Evolutionary conservation across 352 stramenopile species (phyloP).

Genomic region (Globisporangium perplexum): DNA sequence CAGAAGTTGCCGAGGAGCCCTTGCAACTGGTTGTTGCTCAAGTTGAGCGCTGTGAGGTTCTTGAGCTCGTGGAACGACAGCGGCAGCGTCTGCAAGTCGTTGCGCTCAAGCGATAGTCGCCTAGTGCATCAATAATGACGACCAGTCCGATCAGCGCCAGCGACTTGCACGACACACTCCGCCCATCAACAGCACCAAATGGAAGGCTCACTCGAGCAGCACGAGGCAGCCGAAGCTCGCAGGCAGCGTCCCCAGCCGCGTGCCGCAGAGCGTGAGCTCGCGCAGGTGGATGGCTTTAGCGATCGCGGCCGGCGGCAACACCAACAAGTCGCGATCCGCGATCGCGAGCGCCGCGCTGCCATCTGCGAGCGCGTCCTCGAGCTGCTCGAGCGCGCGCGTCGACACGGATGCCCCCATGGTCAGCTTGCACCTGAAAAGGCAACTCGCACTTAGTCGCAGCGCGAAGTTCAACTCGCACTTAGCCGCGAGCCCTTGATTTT

Average conservation of each 20-base stretch:
- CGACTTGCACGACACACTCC: no score
- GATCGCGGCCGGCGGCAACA: slow-evolving; percentile 36
- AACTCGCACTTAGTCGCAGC: not conserved
- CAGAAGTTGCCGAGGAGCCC: slow-evolving; percentile 50
- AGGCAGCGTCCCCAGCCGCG: slow-evolving; percentile 26
- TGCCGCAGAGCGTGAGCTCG: slow-evolving; percentile 32
- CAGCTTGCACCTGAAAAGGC: no score
- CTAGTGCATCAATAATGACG: slow-evolving; percentile 9
- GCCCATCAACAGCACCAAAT: no score
- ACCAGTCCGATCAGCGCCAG: not conserved
- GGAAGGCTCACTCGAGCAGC: slow-evolving; percentile 33
- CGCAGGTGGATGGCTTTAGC: slow-evolving; percentile 34
- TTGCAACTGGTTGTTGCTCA: slow-evolving; percentile 39
- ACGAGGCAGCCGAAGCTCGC: slow-evolving; percentile 47
- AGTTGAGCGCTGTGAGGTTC: slow-evolving; percentile 27
- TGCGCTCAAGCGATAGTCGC: slow-evolving; percentile 39
- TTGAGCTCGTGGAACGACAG: slow-evolving; percentile 46
- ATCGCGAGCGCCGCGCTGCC: slow-evolving; percentile 21
- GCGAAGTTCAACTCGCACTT: slow-evolving; percentile 8
- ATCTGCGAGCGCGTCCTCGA: slow-evolving; percentile 28
- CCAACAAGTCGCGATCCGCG: slow-evolving; percentile 25
- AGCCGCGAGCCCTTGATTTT: not conserved
- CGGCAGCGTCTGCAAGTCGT: slow-evolving; percentile 46
- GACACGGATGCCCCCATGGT: slow-evolving; percentile 31
- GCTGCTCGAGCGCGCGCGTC: slow-evolving; percentile 26